Base-by-base conservation (phyloP, 192 early-diverging fungal genomes). In the Mortierella claussenii region DNA sequence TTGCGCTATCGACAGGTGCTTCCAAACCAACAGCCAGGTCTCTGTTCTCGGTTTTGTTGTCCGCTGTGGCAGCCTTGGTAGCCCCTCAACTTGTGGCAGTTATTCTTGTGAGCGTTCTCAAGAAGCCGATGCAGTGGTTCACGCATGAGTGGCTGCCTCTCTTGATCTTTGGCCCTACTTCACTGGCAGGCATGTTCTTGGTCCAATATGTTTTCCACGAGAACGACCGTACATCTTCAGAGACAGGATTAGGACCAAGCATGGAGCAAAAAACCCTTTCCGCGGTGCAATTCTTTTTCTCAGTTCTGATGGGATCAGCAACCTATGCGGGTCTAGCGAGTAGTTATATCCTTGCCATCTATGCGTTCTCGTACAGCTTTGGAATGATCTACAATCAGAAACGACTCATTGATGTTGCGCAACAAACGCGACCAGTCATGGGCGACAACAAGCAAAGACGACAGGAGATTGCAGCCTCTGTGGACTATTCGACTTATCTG, bases 101-200 rank as follows among this genome's bases (percentile, higher is more conserved):
- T 13, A 3, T 60, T 0, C 42, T 60, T 1, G 43, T 48, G 1
- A 0, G 23, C 8, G 37, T 40, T 7, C 9, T 80, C 2, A 55
- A 67, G 12, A 56, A 69, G 1, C 79, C 80, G 3, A 84, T 92
- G 88, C 73, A 69, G 28, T 92, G 85, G 84, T 92, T 88, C 57
- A 49, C 78, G 1, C 53, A 73, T 31, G 90, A 90, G 60, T 87
- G 84, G 82, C 80, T 82, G 40, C 69, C 83, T 33, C 30, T 81
- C 0, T 4, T 85, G 12, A 48, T 87, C 4, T 92, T 84, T 68
- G 79, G 69, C 9, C 88, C 87, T 1, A 51, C 64, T 3, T 69
- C 70, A 12, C 30, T 87, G 23, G 47, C 81, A 7, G 85, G 81
- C 69, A 61, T 69, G 49, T 68, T 78, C 49, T 52, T 48, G 20